Evolutionary conservation across 2,329 filamentous ascomycete species (phyloP).

Genomic region (Penicillium verrucosum): DNA sequence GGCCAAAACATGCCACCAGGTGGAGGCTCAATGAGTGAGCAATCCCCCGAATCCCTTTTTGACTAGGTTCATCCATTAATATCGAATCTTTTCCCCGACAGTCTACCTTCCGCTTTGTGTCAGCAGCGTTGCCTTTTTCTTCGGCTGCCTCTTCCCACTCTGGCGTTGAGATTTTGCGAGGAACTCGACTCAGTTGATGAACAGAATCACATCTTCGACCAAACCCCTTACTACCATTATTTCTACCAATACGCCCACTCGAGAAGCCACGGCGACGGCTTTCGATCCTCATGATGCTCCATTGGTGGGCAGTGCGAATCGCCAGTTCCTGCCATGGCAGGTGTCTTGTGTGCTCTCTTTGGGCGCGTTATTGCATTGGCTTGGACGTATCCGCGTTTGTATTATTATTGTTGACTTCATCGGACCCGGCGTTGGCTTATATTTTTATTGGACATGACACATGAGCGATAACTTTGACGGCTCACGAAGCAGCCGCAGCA

Average conservation of each 20-base stretch:
- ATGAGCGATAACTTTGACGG: constrained; percentile 10
- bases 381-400: constrained; percentile 18
- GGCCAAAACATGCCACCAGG: constrained; percentile 75
- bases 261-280: constrained; percentile 2
- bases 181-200: constrained; percentile 10
- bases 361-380: constrained; percentile 17
- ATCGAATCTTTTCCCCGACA: constrained; percentile 27
- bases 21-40: constrained; percentile 65
- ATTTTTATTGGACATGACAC: constrained; percentile 7
- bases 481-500: constrained; percentile 13
- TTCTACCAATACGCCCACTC: background rate
- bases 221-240: background rate
- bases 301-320: constrained; percentile 17
- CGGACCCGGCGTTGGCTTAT: constrained; percentile 18
- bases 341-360: constrained; percentile 25
- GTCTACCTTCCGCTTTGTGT: constrained; percentile 55
- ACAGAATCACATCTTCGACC: background rate
- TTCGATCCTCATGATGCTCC: constrained; percentile 16
- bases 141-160: constrained; percentile 47
- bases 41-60: constrained; percentile 27
- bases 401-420: constrained; percentile 24
- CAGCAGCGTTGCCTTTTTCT: constrained; percentile 45
- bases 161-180: constrained; percentile 41
- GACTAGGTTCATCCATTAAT: constrained; percentile 28
- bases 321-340: constrained; percentile 13